Evolutionary conservation across 306 rosid genomes (phyloP).

Genomic region (Vigna trinervia): DNA sequence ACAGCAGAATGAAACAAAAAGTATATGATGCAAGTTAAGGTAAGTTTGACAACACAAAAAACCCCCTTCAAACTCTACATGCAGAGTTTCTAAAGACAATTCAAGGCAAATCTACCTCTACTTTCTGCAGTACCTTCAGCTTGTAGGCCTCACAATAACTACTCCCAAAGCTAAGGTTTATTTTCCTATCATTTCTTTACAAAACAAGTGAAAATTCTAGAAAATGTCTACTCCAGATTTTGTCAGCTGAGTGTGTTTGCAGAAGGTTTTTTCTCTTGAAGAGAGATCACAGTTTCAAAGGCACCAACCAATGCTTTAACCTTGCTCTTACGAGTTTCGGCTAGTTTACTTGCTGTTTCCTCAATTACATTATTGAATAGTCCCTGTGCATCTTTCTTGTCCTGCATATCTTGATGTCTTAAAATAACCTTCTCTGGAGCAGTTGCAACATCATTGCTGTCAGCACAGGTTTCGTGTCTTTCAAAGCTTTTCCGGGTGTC

Average conservation of each 20-base stretch:
- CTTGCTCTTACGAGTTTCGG: conserved; percentile 80
- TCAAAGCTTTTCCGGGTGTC: conserved; percentile 54
- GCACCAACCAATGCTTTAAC: conserved; percentile 99
- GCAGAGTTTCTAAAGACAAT: conserved; percentile 41
- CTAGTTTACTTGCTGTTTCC: conserved; percentile 93
- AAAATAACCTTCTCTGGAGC: conserved; percentile 65
- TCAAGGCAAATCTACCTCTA: conserved; percentile 48
- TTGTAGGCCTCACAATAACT: conserved; percentile 42
- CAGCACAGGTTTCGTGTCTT: conserved; percentile 49
- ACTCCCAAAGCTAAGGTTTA: conserved; percentile 50
- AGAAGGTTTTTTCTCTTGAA: conserved; percentile 77
- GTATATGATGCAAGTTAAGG: conserved; percentile 43
- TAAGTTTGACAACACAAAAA: conserved; percentile 41
- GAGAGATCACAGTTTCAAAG: conserved; percentile 95
- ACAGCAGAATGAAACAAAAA: conserved; percentile 35
- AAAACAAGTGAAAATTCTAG: conserved; percentile 28
- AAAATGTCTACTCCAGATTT: conserved; percentile 31
- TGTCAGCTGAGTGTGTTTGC: conserved; percentile 53
- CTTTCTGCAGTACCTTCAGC: conserved; percentile 45
- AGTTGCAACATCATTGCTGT: conserved; percentile 24
- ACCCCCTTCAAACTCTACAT: conserved; percentile 45
- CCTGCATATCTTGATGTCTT: conserved; percentile 76
- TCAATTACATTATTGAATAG: conserved; percentile 86
- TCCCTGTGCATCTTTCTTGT: conserved; percentile 75
- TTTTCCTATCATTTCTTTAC: conserved; percentile 49